A percentile compares a stretch with the other conserved stretches of the same genome.
Evolutionary conservation across 2,329 filamentous ascomycete species (phyloP).

Genomic region (Stachybotrys elegans): DNA sequence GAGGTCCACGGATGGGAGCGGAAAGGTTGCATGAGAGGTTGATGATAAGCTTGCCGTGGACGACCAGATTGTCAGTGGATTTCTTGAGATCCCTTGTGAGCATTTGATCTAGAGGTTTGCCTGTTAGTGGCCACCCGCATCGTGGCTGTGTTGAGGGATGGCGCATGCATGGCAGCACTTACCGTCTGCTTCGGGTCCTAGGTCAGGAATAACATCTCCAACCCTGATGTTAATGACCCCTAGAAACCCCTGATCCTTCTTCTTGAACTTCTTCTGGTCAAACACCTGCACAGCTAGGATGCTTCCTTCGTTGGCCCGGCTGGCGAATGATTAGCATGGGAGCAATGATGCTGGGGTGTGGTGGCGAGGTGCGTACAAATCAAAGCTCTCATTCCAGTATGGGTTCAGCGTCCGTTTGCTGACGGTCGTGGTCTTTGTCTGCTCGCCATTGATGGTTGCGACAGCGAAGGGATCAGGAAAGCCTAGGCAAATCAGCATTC

Average conservation of each 20-base stretch:
- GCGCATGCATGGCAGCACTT: slow-evolving; percentile 27
- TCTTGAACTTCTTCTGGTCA: slow-evolving; percentile 99
- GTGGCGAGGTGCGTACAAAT: slow-evolving; percentile 64
- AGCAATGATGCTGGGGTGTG: slow-evolving; percentile 3
- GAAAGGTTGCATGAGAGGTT: slow-evolving; percentile 90
- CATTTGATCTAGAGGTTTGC: slow-evolving; percentile 92
- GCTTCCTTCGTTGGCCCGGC: slow-evolving; percentile 87
- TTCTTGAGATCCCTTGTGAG: slow-evolving; percentile 96
- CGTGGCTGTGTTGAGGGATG: slow-evolving; percentile 22
- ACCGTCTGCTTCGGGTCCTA: slow-evolving; percentile 90
- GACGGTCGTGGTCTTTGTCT: slow-evolving; percentile 95
- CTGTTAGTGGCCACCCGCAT: slow-evolving; percentile 2
- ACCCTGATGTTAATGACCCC: slow-evolving; percentile 97
- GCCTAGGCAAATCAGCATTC: slow-evolving; percentile 49
- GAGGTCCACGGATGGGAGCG: slow-evolving; percentile 55
- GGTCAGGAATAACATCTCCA: slow-evolving; percentile 80
- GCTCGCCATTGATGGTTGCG: slow-evolving; percentile 93
- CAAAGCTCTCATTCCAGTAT: slow-evolving; percentile 99
- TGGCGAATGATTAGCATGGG: slow-evolving; percentile 30
- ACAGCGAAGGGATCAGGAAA: slow-evolving; percentile 98
- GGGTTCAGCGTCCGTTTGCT: slow-evolving; percentile 97
- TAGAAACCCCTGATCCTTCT: slow-evolving; percentile 98
- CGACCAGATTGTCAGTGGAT: slow-evolving; percentile 94
- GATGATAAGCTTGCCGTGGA: slow-evolving; percentile 95
- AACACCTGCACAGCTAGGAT: slow-evolving; percentile 98